Evolutionary conservation across 2,329 filamentous ascomycete species (phyloP).

Genomic region (Lizonia empirigonia): DNA sequence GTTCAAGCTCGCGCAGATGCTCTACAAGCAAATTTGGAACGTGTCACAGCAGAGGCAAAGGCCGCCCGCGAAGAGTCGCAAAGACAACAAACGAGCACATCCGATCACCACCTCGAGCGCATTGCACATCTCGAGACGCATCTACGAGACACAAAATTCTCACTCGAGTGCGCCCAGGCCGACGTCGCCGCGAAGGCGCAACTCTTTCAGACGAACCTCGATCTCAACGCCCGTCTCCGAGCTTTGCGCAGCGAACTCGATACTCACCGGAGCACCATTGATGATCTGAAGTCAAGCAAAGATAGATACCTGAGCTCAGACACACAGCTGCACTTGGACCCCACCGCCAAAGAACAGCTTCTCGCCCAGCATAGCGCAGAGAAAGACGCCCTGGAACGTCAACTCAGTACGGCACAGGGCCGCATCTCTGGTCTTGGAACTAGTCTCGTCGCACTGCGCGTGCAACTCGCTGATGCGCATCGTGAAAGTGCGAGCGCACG

Average conservation of each 20-base stretch:
- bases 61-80: constrained; percentile 32
- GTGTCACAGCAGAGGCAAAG: constrained; percentile 34
- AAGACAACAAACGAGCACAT: neutral
- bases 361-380: constrained; percentile 29
- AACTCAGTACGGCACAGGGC: constrained; percentile 33
- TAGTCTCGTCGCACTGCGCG: constrained; percentile 35
- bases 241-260: constrained; percentile 29
- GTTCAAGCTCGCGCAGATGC: constrained; percentile 34
- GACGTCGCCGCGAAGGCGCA: constrained; percentile 34
- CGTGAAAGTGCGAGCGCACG: constrained; percentile 32
- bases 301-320: neutral
- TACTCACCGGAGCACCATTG: constrained; percentile 1
- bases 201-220: constrained; percentile 32
- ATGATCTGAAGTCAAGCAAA: constrained; percentile 11
- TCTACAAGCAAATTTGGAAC: constrained; percentile 34
- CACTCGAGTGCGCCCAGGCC: constrained; percentile 34
- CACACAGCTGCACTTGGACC: constrained; percentile 30
- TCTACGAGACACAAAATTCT: constrained; percentile 31
- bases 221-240: constrained; percentile 31
- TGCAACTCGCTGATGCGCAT: constrained; percentile 42
- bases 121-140: constrained; percentile 30
- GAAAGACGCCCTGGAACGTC: constrained; percentile 35
- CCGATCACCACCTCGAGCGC: neutral
- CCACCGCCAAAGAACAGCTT: constrained; percentile 34
- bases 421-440: constrained; percentile 39